Base-by-base conservation (phyloP, 345 rosid species). In the Pistacia integerrima region DNA sequence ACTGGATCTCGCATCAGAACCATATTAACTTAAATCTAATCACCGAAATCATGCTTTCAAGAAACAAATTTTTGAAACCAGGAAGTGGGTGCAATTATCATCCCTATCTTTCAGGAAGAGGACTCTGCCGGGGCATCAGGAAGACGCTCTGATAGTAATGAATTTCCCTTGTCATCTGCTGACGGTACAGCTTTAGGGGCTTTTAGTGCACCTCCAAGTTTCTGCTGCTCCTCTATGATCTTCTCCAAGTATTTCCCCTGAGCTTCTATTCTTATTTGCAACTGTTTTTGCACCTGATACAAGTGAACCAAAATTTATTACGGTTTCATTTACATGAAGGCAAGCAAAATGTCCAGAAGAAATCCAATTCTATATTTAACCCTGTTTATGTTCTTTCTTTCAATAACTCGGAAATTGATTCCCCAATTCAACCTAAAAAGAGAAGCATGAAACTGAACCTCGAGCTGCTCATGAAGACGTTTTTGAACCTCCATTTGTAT, bases 231-330 rank as follows among this genome's bases (percentile, higher is more conserved):
- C 67, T 79, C 82, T 20, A 79, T 79, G 49, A 79, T 79, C 78
- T 74, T 75, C 76, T 78, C 73, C 77, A 78, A 67, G 81, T 78
- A 78, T 52, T 67, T 78, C 22, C 81, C 81, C 52, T 78, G 77
- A 48, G 81, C 81, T 61, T 78, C 81, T 48, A 78, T 78, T 35
- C 81, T 73, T 62, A 78, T 48, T 70, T 78, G 81, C 18, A 78
- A 52, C 69, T 78, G 81, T 28, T 55, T 51, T 38, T 73, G 81
- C 33, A 78, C 81, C 81, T 78, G 81, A 64, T 60, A 52, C 48
- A 62, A 13, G 65, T 60, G 57, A 10, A 33, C 11, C 38, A 13
- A 44, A 4, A 35, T 18, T 36, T 22, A 61, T 33, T 4, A 30
- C 7, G 57, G 57, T 54, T 54, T 18, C 4, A 3, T 5, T 54